Evolutionary conservation across 2,329 filamentous ascomycete species (phyloP), one percentile per base, ranked within the genome.

Genomic region (Cercospora sojina): DNA sequence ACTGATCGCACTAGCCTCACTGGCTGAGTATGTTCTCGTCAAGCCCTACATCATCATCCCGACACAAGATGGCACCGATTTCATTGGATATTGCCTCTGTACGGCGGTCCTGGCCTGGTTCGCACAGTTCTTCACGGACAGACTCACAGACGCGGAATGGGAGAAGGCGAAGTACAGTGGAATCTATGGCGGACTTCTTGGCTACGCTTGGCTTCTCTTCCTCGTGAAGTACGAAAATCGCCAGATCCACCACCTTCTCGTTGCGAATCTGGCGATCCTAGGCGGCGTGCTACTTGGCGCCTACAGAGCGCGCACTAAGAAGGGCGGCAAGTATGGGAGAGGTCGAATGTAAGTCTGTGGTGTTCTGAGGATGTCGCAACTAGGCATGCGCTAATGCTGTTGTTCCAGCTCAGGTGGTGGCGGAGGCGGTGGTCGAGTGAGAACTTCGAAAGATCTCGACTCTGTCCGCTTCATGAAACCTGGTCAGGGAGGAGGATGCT

Each of bases 121-220:
- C 61, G 69, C 67, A 29, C 56, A 67, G 20, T 67, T 69, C 51
- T 64, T 66, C 64, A 59, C 64, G 25, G 60, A 65, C 55, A 32
- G 62, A 51, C 67, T 71, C 43, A 57, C 56, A 20, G 49, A 56
- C 16, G 57, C 56, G n/a, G 57, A 64, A 31, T 59, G 53, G 31
- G 57, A 64, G 5, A 62, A 57, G 10, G 61, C 64, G 3, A 59
- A 65, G 29, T 31, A 32, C 31, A 67, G 59, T 16, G 67, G 67
- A n/a, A 31, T 65, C 5, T 55, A 65, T n/a, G 67, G 69, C 13
- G 67, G 67, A 9, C 6, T 66, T 9, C 41, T 66, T n/a, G 65
- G 65, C 23, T 67, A 71, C 35, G 67, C 67, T 5, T 71, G 69
- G 69, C 58, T 71, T n/a, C 47, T 71, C 2, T 58, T 71, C 25